A percentile compares a stretch with the other conserved stretches of the same genome.
These are phyloP conservation scores for Trichodelitschia bisporula DNA, from an alignment of 495 filamentous ascomycete genomes.

Conservation along the genomic window DNA sequence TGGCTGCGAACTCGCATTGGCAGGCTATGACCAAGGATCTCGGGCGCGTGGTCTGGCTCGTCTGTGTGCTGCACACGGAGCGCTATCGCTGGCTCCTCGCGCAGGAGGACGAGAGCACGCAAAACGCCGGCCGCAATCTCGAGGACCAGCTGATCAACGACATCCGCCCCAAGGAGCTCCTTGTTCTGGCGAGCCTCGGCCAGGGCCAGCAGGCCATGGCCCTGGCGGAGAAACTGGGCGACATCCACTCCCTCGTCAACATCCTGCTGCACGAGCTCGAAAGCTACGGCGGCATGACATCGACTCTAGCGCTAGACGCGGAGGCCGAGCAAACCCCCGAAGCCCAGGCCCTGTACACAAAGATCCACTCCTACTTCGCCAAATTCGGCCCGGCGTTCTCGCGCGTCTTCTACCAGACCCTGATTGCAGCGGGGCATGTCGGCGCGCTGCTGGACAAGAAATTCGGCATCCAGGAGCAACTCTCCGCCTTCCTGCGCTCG, in stretches of 20 bases:
- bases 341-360: constrained; percentile 7
- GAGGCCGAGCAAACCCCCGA: constrained; percentile 6
- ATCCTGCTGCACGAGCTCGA: constrained; percentile 9
- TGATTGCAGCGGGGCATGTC: constrained; percentile 38
- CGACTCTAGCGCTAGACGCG: constrained; percentile 4
- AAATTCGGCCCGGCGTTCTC: constrained; percentile 43
- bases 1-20: constrained; percentile 12
- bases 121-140: constrained; percentile 21
- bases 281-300: constrained; percentile 2
- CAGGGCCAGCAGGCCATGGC: constrained; percentile 39
- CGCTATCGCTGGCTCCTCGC: constrained; percentile 32
- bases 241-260: constrained; percentile 15
- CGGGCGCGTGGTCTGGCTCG: constrained; percentile 27
- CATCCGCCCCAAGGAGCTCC: constrained; percentile 31
- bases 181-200: constrained; percentile 41
- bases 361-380: constrained; percentile 13
- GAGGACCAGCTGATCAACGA: constrained; percentile 22
- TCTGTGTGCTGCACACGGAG: constrained; percentile 35
- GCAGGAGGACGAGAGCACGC: constrained; percentile 21
- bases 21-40: constrained; percentile 18
- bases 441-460: constrained; percentile 41
- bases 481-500: constrained; percentile 52
- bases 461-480: constrained; percentile 30
- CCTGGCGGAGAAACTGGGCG: constrained; percentile 39
- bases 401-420: constrained; percentile 49